A percentile compares a stretch with the other conserved stretches of the same genome.
These are phyloP conservation scores for Seiridium cupressi DNA, from an alignment of 2,329 filamentous ascomycete species.

Conservation along the genomic window DNA sequence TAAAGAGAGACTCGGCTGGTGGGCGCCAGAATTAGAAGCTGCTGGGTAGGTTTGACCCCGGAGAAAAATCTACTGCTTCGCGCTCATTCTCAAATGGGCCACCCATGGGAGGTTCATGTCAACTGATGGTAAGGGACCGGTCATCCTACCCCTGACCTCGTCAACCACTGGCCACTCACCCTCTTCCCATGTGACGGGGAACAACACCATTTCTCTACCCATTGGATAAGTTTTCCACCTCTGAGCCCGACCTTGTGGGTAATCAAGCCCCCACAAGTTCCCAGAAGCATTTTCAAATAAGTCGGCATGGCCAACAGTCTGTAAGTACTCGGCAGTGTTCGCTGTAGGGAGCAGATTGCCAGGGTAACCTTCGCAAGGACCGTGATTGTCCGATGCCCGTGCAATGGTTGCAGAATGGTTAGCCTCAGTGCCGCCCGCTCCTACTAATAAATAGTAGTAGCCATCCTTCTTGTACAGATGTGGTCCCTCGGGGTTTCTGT, in stretches of 20 bases:
- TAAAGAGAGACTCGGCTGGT: slow-evolving; percentile 22
- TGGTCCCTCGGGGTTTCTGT: slow-evolving; percentile 41
- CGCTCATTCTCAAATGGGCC: slow-evolving; percentile 21
- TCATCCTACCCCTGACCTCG: slow-evolving; percentile 42
- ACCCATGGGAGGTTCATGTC: slow-evolving; percentile 7
- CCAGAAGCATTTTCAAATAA: slow-evolving; percentile 41
- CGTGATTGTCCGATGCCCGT: slow-evolving; percentile 33
- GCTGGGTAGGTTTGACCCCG: slow-evolving; percentile 19
- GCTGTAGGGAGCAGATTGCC: slow-evolving; percentile 42
- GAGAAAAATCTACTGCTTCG: slow-evolving; percentile 18
- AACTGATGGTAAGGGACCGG: slow-evolving; percentile 34
- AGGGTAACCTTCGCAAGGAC: slow-evolving; percentile 40
- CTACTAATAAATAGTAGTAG: slow-evolving; percentile 48
- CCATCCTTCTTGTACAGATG: slow-evolving; percentile 42
- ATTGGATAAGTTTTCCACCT: slow-evolving; percentile 45
- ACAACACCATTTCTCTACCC: slow-evolving; percentile 50
- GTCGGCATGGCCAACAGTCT: slow-evolving; percentile 43
- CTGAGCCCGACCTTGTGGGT: slow-evolving; percentile 40
- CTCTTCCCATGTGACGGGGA: slow-evolving; percentile 42
- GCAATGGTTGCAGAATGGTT: slow-evolving; percentile 43
- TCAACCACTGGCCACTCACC: slow-evolving; percentile 46
- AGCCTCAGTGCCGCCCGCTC: slow-evolving; percentile 44
- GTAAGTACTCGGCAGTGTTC: slow-evolving; percentile 36
- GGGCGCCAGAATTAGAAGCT: slow-evolving; percentile 32
- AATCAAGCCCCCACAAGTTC: slow-evolving; percentile 54